Conservation (phyloP, 1,284 basidiomycete genomes). For the Pulveroboletus sp. region DNA sequence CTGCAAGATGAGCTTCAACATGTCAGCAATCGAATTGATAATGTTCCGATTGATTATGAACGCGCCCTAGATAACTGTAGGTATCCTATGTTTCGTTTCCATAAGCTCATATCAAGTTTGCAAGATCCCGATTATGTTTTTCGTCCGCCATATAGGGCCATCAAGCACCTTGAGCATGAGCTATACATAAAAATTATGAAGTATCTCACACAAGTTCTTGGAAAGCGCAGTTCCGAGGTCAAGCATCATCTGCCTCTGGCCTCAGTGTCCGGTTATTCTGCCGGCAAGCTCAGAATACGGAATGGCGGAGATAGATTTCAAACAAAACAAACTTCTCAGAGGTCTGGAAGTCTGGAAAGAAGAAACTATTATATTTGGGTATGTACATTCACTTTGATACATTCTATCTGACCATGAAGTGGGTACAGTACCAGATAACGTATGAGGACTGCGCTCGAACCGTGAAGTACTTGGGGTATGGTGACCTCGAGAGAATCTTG, state of each 20-base stretch:
- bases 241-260: neutral
- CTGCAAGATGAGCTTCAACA: neutral
- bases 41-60: neutral
- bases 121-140: neutral
- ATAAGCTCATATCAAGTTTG: no score
- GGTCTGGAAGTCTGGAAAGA: neutral
- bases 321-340: neutral
- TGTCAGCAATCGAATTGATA: neutral
- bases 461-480: neutral
- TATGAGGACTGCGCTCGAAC: no score
- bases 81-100: no score
- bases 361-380: no score
- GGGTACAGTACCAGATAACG: neutral
- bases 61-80: neutral
- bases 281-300: neutral
- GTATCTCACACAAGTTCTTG: neutral
- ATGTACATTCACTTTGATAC: no score
- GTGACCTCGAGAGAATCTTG: constrained; percentile 3
- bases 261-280: neutral
- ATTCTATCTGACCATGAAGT: no score
- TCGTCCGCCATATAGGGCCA: neutral
- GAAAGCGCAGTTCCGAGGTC: neutral
- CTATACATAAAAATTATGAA: neutral
- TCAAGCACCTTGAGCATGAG: no score
- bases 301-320: constrained; percentile 1